Evolutionary conservation across 495 filamentous ascomycete species (phyloP).

Genomic region (Neurospora sp.): DNA sequence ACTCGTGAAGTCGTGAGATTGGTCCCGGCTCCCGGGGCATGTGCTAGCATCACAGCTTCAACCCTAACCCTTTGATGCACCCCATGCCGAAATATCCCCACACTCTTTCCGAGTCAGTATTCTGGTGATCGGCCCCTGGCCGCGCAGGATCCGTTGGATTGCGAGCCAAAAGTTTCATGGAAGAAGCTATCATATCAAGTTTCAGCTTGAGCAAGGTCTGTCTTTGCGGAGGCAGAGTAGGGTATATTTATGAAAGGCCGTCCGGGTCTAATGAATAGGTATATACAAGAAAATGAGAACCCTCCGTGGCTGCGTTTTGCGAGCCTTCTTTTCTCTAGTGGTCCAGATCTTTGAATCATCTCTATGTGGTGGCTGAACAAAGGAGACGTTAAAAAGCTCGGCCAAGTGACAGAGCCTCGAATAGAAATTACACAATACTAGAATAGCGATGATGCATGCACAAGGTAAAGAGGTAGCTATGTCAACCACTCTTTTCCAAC

Average conservation of each 20-base stretch:
- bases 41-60: background rate
- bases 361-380: background rate
- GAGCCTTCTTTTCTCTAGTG: background rate
- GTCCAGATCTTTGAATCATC: background rate
- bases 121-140: background rate
- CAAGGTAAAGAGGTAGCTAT: background rate
- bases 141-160: background rate
- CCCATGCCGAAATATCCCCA: background rate
- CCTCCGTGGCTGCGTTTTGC: background rate
- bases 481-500: background rate
- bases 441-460: slow-evolving; percentile 14
- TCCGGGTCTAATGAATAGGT: background rate
- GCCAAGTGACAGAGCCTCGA: slow-evolving; percentile 1
- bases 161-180: background rate
- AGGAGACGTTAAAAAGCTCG: background rate
- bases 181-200: background rate
- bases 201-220: background rate
- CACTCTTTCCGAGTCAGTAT: background rate
- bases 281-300: background rate
- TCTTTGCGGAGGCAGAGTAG: background rate
- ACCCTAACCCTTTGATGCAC: background rate
- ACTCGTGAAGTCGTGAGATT: background rate
- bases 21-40: background rate
- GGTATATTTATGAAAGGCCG: background rate
- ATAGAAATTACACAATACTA: slow-evolving; percentile 35